Conservation (phyloP, 257 asterid genomes). For the Leptodermis oblonga region DNA sequence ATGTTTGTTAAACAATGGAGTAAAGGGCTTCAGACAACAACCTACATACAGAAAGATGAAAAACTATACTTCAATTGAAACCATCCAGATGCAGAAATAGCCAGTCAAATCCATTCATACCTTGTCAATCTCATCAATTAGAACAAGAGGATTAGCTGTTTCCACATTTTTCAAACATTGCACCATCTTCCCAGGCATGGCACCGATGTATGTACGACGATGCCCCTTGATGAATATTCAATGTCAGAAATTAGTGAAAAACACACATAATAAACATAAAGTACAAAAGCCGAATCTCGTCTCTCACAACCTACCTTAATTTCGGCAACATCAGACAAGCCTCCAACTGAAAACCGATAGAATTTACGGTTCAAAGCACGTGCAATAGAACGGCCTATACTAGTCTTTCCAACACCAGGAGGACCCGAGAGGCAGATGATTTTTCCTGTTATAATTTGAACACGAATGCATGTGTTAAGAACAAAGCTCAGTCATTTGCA, state of each 20-base stretch:
- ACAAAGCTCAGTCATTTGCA: not conserved
- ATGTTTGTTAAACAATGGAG: not conserved
- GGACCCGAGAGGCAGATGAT: slow-evolving; percentile 98
- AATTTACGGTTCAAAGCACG: slow-evolving; percentile 97
- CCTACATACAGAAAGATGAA: not conserved
- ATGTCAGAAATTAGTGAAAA: slow-evolving; percentile 15
- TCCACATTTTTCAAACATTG: slow-evolving; percentile 95
- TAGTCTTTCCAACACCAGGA: slow-evolving; percentile 99
- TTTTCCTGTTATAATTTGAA: slow-evolving; percentile 56
- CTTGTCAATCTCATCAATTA: slow-evolving; percentile 99
- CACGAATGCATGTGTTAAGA: slow-evolving; percentile 11
- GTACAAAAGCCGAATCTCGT: not conserved
- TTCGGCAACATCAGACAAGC: slow-evolving; percentile 99
- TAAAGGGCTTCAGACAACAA: not conserved
- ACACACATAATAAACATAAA: not conserved
- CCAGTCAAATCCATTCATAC: slow-evolving; percentile 31
- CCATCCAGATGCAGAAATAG: not conserved
- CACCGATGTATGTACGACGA: slow-evolving; percentile 98
- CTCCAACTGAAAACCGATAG: slow-evolving; percentile 98
- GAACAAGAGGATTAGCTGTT: slow-evolving; percentile 97
- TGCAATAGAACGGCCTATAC: slow-evolving; percentile 98
- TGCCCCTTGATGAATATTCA: slow-evolving; percentile 63
- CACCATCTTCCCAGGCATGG: slow-evolving; percentile 99
- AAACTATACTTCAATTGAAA: not conserved
- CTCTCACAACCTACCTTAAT: slow-evolving; percentile 57